A percentile compares a stretch with the other conserved stretches of the same genome.
These are phyloP conservation scores for Rhizoclosmatium sp. DNA, from an alignment of 192 early-diverging fungal species.

Conservation along the genomic window DNA sequence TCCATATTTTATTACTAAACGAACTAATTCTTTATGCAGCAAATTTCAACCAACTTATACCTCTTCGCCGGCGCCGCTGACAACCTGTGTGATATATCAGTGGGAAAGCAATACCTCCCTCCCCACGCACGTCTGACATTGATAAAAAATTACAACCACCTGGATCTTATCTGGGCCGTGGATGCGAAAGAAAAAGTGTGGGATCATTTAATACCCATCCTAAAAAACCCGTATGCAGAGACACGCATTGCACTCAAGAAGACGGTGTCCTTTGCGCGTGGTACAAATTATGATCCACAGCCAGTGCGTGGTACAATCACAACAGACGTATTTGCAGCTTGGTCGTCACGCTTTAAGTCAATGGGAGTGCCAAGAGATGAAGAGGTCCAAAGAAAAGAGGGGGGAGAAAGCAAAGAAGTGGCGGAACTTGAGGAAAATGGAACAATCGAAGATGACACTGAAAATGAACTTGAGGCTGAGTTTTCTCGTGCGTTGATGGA, in stretches of 20 bases:
- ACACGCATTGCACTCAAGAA: neutral
- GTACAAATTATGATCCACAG: neutral
- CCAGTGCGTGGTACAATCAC: neutral
- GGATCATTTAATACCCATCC: neutral
- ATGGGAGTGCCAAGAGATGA: no score
- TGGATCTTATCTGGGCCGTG: constrained; percentile 28
- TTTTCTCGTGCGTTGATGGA: no score
- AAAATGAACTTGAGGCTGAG: no score
- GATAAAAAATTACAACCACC: constrained; percentile 25
- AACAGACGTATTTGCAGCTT: no score
- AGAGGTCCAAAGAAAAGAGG: no score
- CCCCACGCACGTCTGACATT: neutral
- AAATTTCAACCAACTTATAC: neutral
- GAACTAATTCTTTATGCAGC: neutral
- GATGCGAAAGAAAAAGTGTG: constrained; percentile 18
- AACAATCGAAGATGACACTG: no score
- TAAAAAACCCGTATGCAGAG: neutral
- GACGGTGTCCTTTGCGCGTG: constrained; percentile 15
- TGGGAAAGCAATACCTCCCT: constrained; percentile 9
- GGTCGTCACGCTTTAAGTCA: no score
- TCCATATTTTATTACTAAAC: neutral
- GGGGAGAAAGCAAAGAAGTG: no score
- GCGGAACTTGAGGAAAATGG: no score
- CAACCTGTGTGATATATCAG: constrained; percentile 14
- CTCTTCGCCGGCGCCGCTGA: constrained; percentile 12